These are phyloP conservation scores for Alternaria sp. DNA, from an alignment of 2,329 filamentous ascomycete genomes.

Conservation along the genomic window DNA sequence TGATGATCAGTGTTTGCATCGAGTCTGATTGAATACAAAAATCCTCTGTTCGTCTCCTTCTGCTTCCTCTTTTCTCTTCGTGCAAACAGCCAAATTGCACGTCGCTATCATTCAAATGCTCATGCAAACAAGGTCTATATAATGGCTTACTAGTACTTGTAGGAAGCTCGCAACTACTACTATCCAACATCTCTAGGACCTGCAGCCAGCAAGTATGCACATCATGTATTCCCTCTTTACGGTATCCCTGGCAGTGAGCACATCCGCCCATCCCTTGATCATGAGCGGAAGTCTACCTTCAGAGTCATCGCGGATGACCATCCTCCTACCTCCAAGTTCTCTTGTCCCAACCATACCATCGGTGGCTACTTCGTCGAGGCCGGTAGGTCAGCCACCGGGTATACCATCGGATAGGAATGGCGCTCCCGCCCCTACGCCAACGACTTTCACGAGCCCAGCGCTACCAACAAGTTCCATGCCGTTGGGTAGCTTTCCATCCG, in stretches of 20 bases:
- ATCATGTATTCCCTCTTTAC: neutral
- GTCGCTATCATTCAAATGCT: neutral
- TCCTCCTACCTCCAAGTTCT: neutral
- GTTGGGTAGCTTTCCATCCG: neutral
- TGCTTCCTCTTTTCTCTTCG: neutral
- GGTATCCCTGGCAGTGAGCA: neutral
- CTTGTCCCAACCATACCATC: neutral
- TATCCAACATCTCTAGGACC: neutral
- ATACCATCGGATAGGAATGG: neutral
- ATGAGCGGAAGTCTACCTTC: neutral
- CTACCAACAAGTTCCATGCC: neutral
- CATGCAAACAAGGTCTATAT: neutral
- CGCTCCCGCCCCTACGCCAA: neutral
- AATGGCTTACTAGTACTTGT: neutral
- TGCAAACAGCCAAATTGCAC: neutral
- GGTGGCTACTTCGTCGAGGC: neutral
- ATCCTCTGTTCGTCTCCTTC: neutral
- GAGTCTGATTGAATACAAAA: neutral
- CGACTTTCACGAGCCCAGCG: neutral
- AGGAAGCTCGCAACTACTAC: neutral
- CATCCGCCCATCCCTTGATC: neutral
- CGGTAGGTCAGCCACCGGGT: neutral
- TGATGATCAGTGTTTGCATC: neutral
- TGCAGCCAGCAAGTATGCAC: neutral
- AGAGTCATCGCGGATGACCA: neutral